Evolutionary conservation across 169 alveolate genomes (phyloP), one percentile per base, ranked within the genome.

Genomic region (Babesia sp.): DNA sequence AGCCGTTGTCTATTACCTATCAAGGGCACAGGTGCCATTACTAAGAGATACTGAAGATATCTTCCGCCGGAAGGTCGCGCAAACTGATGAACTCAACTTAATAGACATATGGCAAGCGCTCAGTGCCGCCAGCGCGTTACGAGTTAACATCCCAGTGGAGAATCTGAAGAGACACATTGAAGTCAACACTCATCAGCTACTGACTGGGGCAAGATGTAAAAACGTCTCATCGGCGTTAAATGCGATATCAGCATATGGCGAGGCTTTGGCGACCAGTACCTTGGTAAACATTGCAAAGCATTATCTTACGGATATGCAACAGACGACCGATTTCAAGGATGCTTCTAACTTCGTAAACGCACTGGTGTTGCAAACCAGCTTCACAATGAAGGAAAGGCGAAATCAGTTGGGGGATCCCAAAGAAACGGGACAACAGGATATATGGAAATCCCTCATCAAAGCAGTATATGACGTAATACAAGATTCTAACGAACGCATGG

Each of bases 41-140:
- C 5, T 6, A 20, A 42, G 8, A 8, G 57, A 20, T 4, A 64
- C 61, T 0, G 55, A 42, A 42, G 45, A 24, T 3, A 26, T 64
- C 1, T 50, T 64, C 22, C 28, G 29, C 28, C 9, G 26, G 61
- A 64, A 64, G 61, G 51, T 50, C 11, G 36, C 48, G 31, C 20
- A 64, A 11, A 42, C 22, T 29, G 26, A 33, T 7, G 51, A 31
- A 18, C 54, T 64, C 41, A 64, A 64, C 24, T n/a, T 64, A 14
- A 6, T 64, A 11, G 74, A 64, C 74, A n/a, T 64, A 33, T 64
- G 64, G 74, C 74, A 64, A 51, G 51, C 53, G 9, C 74, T 64
- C 42, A 4, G 46, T 0, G 61, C 61, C 3, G 45, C 54, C 9
- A 64, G 26, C 9, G 37, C 31, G 57, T 20, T 7, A 7, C 16